Evolutionary conservation across 139 green algal species (phyloP), one percentile per base, ranked within the genome.

Genomic region (Auxenochlorella pyrenoidosa): DNA sequence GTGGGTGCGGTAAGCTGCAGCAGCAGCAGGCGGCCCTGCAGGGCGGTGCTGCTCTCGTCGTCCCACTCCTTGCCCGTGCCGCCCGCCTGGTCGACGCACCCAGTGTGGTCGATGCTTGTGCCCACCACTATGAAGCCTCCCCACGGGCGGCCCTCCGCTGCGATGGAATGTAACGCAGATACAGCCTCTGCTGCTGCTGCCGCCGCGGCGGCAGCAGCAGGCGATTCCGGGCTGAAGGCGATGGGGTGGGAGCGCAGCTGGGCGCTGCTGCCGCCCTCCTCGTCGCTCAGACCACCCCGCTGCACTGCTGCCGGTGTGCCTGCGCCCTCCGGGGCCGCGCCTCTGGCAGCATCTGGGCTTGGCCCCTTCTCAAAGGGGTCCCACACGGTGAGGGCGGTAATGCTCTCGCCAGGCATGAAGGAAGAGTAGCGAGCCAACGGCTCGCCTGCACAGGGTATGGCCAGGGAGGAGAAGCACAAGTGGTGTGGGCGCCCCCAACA

Each of bases 21-120:
- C 66, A 86, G 66, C 65, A 86, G n/a, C 43, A 86, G 32, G 65
- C 82, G 65, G 21, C 82, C 82, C 66, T 78, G 66, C 82, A 79
- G 82, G 43, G 19, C 24, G 15, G 6, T 5, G 82, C 44, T 79
- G n/a, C 22, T 30, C 66, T 86, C 82, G 24, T 86, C 82, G 8
- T 79, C 66, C 82, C 82, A 86, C 32, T 36, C 18, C 5, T 43
- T 43, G n/a, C n/a, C 75, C 28, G 16, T 28, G 12, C 75, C 75
- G 75, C 43, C 30, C 43, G 28, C 43, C 75, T 59, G 2, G 12
- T 41, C 59, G 26, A 40, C 54, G 40, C 47, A 63, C 54, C 54
- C 54, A 63, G 54, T 24, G 43, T 59, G 8, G 38, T 41, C 59
- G 12, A 75, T 73, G 40, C 47, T 79, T 43, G 82, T 79, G 18